Percentiles rank a stretch among this genome's conserved stretches.
phyloP scores from a whole-genome alignment of 2,329 filamentous ascomycete species.

The Pezizomycotina sp. region DNA sequence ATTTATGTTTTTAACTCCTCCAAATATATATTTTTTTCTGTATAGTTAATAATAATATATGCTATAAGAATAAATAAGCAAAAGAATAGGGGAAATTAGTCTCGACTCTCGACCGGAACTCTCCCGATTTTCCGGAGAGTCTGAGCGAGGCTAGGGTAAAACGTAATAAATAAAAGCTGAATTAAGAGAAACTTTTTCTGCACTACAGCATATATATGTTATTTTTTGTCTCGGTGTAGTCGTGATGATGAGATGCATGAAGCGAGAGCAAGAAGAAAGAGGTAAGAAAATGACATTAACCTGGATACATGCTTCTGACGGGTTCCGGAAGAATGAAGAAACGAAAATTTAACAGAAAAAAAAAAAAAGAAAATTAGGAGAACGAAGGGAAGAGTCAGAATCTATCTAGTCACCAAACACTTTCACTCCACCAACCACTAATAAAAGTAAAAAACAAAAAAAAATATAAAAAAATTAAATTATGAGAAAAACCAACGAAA shows the following conservation, averaged over 20 bases:
- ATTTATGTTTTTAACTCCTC: too few relatives aligned
- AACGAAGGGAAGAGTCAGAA: constrained; percentile 6
- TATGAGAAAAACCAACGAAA: constrained; percentile 13
- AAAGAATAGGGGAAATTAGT: too few relatives aligned
- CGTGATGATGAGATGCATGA: too few relatives aligned
- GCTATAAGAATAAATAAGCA: too few relatives aligned
- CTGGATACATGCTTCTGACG: too few relatives aligned
- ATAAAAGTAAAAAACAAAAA: constrained; percentile 5
- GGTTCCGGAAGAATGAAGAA: constrained; percentile 5
- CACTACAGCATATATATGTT: background rate
- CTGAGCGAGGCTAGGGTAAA: too few relatives aligned
- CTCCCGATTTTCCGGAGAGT: too few relatives aligned
- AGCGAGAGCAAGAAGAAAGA: background rate
- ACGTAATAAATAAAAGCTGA: background rate
- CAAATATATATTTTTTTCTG: too few relatives aligned
- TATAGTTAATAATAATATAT: too few relatives aligned
- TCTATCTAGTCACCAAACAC: constrained; percentile 6
- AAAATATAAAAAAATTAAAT: constrained; percentile 1
- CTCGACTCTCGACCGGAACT: too few relatives aligned
- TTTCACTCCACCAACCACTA: constrained; percentile 2
- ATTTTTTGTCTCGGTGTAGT: too few relatives aligned
- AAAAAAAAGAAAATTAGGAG: constrained; percentile 1
- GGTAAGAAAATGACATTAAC: background rate
- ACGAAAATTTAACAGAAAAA: constrained; percentile 5
- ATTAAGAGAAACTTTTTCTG: background rate